Conservation (phyloP, 257 asterid species). For the Solanum ahanhuiri region DNA sequence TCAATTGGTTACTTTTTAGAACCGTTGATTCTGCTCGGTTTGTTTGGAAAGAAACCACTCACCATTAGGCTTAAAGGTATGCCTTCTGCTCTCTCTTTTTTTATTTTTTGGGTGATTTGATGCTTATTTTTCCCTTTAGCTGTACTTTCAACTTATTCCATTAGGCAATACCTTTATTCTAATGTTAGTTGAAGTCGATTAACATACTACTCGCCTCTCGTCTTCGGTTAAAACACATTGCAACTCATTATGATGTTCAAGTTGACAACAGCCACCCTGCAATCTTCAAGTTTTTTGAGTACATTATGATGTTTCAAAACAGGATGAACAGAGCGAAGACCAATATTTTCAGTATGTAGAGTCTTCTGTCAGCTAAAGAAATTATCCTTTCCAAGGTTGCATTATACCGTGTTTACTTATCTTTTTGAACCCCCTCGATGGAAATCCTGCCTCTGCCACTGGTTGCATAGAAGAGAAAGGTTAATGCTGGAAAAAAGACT, state of each 20-base stretch:
- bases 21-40: conserved; percentile 59
- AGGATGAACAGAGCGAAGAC: background rate
- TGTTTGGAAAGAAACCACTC: conserved; percentile 80
- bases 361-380: background rate
- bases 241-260: background rate
- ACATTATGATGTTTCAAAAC: background rate
- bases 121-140: background rate
- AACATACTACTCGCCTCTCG: background rate
- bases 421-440: background rate
- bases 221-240: background rate
- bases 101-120: background rate
- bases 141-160: background rate
- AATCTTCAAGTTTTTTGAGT: background rate
- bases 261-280: background rate
- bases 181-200: background rate
- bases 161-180: background rate
- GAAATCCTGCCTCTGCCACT: background rate
- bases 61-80: conserved; percentile 57
- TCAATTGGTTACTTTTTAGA: conserved; percentile 70
- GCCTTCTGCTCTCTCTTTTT: background rate
- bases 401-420: background rate
- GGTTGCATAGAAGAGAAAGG: background rate
- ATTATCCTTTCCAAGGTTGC: background rate
- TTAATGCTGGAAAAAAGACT: background rate
- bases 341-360: background rate